A percentile compares a stretch with the other conserved stretches of the same genome.
Conservation (phyloP, 768 basidiomycete genomes). For the Leccinum imitatum region DNA sequence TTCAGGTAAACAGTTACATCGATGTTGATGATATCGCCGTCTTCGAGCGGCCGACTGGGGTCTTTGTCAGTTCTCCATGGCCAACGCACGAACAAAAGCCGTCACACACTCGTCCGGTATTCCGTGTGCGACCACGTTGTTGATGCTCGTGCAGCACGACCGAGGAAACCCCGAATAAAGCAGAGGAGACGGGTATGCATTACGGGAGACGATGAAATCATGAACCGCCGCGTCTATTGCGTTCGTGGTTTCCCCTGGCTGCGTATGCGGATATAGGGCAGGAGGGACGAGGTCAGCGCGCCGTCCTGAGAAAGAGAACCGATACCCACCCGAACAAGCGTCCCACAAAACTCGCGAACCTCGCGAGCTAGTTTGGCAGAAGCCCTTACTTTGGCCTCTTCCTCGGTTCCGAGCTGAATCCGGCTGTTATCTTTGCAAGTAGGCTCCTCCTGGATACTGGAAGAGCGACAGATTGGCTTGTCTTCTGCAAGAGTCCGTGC, state of each 20-base stretch:
- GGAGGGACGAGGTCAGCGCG: neutral
- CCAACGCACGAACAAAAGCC: neutral
- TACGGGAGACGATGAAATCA: slow-evolving; percentile 59
- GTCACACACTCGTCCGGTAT: slow-evolving; percentile 84
- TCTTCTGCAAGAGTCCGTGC: slow-evolving; percentile 12
- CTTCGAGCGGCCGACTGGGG: slow-evolving; percentile 69
- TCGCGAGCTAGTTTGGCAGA: slow-evolving; percentile 57
- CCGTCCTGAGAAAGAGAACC: neutral
- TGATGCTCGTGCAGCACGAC: slow-evolving; percentile 66
- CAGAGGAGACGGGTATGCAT: slow-evolving; percentile 87
- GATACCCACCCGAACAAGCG: slow-evolving; percentile 48
- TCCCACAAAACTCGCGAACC: slow-evolving; percentile 54
- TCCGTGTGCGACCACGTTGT: slow-evolving; percentile 85
- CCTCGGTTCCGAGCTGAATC: slow-evolving; percentile 52
- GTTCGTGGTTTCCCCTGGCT: slow-evolving; percentile 76
- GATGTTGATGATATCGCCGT: slow-evolving; percentile 86
- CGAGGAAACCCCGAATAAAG: slow-evolving; percentile 59
- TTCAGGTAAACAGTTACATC: slow-evolving; percentile 85
- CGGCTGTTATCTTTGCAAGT: slow-evolving; percentile 30
- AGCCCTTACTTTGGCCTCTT: slow-evolving; percentile 50
- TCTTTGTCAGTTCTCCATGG: slow-evolving; percentile 3
- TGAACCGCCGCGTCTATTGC: slow-evolving; percentile 73
- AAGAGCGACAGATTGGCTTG: neutral
- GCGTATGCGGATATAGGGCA: neutral
- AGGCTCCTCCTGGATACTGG: slow-evolving; percentile 3